A percentile compares a stretch with the other conserved stretches of the same genome.
Conservation (phyloP, 2,329 filamentous ascomycete genomes). For the Tolypocladium tropicale region DNA sequence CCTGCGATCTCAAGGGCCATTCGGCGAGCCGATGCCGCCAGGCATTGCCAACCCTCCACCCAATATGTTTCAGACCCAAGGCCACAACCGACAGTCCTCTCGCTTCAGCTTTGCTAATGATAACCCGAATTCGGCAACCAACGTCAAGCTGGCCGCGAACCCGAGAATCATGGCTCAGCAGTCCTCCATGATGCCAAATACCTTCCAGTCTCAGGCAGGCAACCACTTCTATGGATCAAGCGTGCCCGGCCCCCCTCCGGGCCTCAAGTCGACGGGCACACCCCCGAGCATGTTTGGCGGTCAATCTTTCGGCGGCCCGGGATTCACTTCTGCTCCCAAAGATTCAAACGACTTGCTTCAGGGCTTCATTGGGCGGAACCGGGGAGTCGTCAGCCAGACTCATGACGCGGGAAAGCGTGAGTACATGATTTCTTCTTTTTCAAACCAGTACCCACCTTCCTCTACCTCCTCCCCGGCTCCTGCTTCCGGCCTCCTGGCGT, state of each 20-base stretch:
- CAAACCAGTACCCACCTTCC: conserved; percentile 76
- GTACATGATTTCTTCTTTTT: conserved; percentile 90
- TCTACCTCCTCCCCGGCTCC: conserved; percentile 74
- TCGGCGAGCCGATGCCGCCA: conserved; percentile 49
- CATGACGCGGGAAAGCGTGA: conserved; percentile 95
- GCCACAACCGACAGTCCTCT: conserved; percentile 74
- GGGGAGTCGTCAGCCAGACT: conserved; percentile 56
- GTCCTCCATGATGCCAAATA: conserved; percentile 71
- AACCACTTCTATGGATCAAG: conserved; percentile 73
- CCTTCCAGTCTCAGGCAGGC: conserved; percentile 48
- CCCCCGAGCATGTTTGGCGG: conserved; percentile 84
- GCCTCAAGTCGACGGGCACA: conserved; percentile 88
- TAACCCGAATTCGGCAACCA: conserved; percentile 34
- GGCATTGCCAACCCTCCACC: conserved; percentile 35
- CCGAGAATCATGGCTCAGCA: conserved; percentile 76
- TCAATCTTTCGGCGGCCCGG: conserved; percentile 70
- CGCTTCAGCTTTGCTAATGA: conserved; percentile 85
- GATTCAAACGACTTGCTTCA: conserved; percentile 63
- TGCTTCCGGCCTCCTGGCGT: conserved; percentile 83
- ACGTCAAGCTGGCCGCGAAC: conserved; percentile 69
- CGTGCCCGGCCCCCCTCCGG: conserved; percentile 87
- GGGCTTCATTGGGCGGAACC: conserved; percentile 65
- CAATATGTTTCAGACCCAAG: conserved; percentile 44
- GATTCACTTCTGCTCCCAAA: conserved; percentile 60
- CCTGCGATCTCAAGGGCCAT: conserved; percentile 54